Evolutionary conservation across 768 basidiomycete species (phyloP), one percentile per base, ranked within the genome.

Genomic region (Calocybe cyanea): DNA sequence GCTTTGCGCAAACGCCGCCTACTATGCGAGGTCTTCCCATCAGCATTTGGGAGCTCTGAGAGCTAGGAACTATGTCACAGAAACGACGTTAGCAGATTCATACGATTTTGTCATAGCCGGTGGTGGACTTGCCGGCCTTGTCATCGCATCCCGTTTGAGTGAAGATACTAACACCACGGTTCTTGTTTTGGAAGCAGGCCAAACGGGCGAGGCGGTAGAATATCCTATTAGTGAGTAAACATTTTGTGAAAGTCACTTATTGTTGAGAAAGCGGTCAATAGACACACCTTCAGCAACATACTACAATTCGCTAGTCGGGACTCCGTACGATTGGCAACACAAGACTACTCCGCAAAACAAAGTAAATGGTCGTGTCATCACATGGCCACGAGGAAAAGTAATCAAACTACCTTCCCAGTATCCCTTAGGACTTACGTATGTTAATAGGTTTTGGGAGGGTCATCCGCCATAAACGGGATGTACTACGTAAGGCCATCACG

Each of bases 401-500:
- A 11, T n/a, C n/a, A n/a, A n/a, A n/a, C n/a, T n/a, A n/a, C n/a
- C n/a, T n/a, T n/a, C n/a, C n/a, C n/a, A n/a, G n/a, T n/a, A n/a
- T n/a, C n/a, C n/a, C n/a, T n/a, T n/a, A n/a, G n/a, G n/a, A n/a
- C n/a, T n/a, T n/a, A n/a, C n/a, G n/a, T n/a, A n/a, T n/a, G n/a
- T n/a, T n/a, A 28, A 28, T 28, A 28, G 25, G 25, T 28, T 28
- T 11, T 88, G 18, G 85, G 85, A 43, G 85, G 85, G 5, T 82
- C 78, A 0, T 72, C 80, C 23, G 81, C 84, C 7, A 69, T 85
- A 43, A 88, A 88, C 60, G 83, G 81, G 38, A 72, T 86, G 71
- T 85, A 82, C 65, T 66, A 76, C 51, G 72, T 82, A 38, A 73
- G 79, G 8, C 80, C 81, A 6, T 70, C 75, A 19, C 52, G 66